Percentiles rank a stretch among this genome's conserved stretches.
Conservation (phyloP, 129 eudicot genomes). For the Sambucus nigra region DNA sequence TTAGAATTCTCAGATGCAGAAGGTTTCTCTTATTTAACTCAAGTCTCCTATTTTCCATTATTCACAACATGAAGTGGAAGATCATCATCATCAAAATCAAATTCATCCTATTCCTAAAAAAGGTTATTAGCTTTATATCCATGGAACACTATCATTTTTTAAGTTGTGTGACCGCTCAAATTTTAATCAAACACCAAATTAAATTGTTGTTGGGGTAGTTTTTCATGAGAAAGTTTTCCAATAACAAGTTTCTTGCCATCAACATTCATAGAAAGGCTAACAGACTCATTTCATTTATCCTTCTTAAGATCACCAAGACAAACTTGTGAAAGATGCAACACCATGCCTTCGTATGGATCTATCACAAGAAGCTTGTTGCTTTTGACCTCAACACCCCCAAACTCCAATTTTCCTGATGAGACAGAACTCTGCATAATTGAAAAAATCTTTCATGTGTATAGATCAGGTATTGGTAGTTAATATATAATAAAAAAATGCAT, state of each 20-base stretch:
- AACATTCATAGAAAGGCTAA: constrained; percentile 43
- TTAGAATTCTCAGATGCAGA: constrained; percentile 24
- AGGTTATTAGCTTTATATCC: constrained; percentile 67
- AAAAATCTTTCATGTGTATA: too few species aligned
- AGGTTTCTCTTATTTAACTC: constrained; percentile 37
- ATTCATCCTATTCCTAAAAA: constrained; percentile 36
- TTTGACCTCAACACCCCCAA: constrained; percentile 69
- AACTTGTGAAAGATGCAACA: constrained; percentile 89
- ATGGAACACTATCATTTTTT: constrained; percentile 64
- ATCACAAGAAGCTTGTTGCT: constrained; percentile 44
- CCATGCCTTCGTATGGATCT: constrained; percentile 36
- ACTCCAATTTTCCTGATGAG: too few species aligned
- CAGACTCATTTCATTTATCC: constrained; percentile 41
- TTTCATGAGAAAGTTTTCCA: constrained; percentile 61
- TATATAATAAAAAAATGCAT: too few species aligned
- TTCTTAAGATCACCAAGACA: constrained; percentile 62
- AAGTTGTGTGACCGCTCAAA: constrained; percentile 69
- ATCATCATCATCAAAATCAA: constrained; percentile 44
- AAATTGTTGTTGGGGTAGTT: constrained; percentile 60
- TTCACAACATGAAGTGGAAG: constrained; percentile 24
- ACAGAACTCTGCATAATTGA: too few species aligned
- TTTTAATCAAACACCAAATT: constrained; percentile 72
- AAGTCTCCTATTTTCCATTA: constrained; percentile 40
- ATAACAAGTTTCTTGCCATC: constrained; percentile 60
- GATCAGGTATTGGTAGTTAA: too few species aligned